A percentile compares a stretch with the other conserved stretches of the same genome.
These are phyloP conservation scores for Yamadazyma philogaea DNA, from an alignment of 805 yeast genomes.

Conservation along the genomic window DNA sequence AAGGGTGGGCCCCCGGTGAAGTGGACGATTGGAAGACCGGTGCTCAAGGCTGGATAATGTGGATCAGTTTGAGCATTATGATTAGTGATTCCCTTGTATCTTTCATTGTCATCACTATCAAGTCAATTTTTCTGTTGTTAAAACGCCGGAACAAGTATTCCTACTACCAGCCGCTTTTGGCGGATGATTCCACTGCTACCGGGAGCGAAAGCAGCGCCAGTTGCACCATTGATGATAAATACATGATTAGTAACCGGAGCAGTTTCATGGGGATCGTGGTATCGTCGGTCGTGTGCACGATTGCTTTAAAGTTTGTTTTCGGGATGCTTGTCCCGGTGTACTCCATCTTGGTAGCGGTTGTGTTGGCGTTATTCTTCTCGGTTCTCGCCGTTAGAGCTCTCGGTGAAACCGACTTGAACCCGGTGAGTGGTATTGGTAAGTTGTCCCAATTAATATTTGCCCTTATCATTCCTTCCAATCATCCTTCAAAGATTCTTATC, in stretches of 20 bases:
- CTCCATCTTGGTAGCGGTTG: conserved; percentile 63
- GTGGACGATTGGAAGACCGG: conserved; percentile 92
- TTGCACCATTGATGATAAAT: conserved; percentile 32
- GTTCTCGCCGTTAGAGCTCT: conserved; percentile 88
- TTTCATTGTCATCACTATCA: conserved; percentile 57
- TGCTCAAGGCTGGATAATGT: conserved; percentile 95
- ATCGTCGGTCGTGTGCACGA: conserved; percentile 67
- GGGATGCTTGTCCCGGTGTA: conserved; percentile 69
- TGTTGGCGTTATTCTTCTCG: conserved; percentile 75
- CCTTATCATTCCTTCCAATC: conserved; percentile 64
- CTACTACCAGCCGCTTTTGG: conserved; percentile 4
- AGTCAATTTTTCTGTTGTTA: conserved; percentile 28
- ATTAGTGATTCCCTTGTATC: conserved; percentile 86
- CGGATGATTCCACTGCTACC: conserved; percentile 1
- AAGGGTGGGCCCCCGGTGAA: conserved; percentile 87
- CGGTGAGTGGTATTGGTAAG: conserved; percentile 95
- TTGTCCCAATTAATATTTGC: conserved; percentile 89
- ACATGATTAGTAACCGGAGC: conserved; percentile 48
- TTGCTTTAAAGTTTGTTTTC: conserved; percentile 64
- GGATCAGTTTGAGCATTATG: conserved; percentile 93
- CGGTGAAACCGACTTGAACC: conserved; percentile 95
- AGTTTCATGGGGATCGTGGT: conserved; percentile 59
- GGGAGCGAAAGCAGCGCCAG: conserved; percentile 1
- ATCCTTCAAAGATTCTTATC: conserved; percentile 78
- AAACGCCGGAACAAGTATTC: neutral